Percentiles rank a stretch among this genome's conserved stretches.
These are phyloP conservation scores for Amanita molliuscula DNA, from an alignment of 768 basidiomycete genomes.

Conservation along the genomic window DNA sequence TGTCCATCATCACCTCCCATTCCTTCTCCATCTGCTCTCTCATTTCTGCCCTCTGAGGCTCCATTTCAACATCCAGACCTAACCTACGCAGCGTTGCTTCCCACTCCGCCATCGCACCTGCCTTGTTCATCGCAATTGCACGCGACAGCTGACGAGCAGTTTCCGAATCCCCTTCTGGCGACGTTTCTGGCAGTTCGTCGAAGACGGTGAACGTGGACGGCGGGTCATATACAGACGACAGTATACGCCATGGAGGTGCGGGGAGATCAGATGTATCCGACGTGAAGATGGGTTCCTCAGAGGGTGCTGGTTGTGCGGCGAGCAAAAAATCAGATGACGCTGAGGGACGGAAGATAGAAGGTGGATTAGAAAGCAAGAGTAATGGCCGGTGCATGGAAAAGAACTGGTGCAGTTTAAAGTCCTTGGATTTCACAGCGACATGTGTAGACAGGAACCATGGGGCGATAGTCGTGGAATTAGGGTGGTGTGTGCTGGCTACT, in stretches of 20 bases:
- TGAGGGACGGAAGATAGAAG: conserved; percentile 35
- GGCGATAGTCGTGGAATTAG: conserved; percentile 5
- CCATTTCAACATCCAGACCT: conserved; percentile 44
- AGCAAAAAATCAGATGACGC: conserved; percentile 18
- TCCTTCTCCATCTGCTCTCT: conserved; percentile 47
- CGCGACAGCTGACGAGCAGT: conserved; percentile 72
- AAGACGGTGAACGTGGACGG: background rate
- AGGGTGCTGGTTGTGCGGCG: conserved; percentile 1
- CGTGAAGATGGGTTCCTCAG: background rate
- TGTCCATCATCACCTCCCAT: conserved; percentile 67
- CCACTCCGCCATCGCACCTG: conserved; percentile 58
- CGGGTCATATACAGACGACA: conserved; percentile 8
- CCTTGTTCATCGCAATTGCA: conserved; percentile 56
- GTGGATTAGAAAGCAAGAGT: conserved; percentile 54
- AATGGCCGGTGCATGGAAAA: conserved; percentile 77
- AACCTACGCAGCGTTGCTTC: conserved; percentile 53
- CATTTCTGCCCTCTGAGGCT: conserved; percentile 38
- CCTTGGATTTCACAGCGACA: conserved; percentile 50
- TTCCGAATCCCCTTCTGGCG: conserved; percentile 68
- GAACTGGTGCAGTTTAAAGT: conserved; percentile 76
- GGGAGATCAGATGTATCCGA: conserved; percentile 1
- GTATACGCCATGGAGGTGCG: background rate
- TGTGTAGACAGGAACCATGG: conserved; percentile 23
- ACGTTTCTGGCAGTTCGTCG: conserved; percentile 37
- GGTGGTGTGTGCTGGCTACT: background rate